Base-by-base conservation (phyloP, 1,284 basidiomycete species). In the Tetrapyrgos nigripes region DNA sequence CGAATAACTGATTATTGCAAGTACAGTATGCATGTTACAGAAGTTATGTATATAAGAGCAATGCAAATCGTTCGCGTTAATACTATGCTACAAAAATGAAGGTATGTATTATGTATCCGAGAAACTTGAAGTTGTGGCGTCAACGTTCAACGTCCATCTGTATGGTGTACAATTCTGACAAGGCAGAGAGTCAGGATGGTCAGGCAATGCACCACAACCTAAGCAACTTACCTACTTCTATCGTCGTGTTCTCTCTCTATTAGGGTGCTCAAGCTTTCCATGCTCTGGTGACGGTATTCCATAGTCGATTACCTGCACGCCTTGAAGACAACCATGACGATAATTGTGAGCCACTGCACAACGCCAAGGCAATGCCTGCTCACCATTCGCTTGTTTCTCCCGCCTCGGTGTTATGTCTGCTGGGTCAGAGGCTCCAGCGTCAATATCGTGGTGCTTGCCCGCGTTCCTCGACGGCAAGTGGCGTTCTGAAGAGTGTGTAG, bases 221-320 rank as follows among this genome's bases (percentile, higher is more conserved):
- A n/a, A n/a, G n/a, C n/a, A 40, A 40, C 37, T 40, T 40, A 40
- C 37, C 37, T 9, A 5, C 19, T 9, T 40, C 37, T 6, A 40
- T 40, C 8, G 37, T 17, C 5, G 19, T 4, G 13, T 40, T 40
- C 8, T 40, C 37, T 6, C 4, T 6, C 14, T 40, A 9, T 11
- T 40, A 40, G 14, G 14, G 8, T 14, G 14, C 14, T 40, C 37
- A 40, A 17, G 17, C 37, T 50, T 55, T 64, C 59, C 66, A 64
- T 19, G 58, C 62, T 50, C 61, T 59, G 55, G 59, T 52, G 58
- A 66, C 47, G 43, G 55, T 62, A 56, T 60, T 43, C 29, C 64
- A 57, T 53, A 63, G 44, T 61, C 62, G 27, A 54, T 31, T 21
- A 58, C 50, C 31, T 48, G 56, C 17, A 58, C 19, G 14, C 37